phyloP scores from a whole-genome alignment of 106 monocot species.

The Phalaenopsis equestris region DNA sequence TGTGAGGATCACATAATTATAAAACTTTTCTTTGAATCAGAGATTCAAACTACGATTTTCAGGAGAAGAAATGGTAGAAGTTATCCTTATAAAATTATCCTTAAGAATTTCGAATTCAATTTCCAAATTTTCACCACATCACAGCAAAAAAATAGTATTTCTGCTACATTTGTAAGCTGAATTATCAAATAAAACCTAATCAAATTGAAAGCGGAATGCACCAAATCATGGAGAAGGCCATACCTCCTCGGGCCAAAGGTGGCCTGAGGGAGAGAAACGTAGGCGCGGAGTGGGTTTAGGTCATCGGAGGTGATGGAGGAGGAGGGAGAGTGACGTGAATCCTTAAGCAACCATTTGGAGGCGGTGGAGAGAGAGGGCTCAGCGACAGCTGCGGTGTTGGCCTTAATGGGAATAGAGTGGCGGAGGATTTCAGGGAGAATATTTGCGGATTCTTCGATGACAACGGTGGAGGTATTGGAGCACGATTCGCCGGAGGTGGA shows the following conservation, averaged over 20 bases:
- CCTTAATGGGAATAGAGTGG: constrained; percentile 71
- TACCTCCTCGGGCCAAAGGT: constrained; percentile 93
- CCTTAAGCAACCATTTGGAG: constrained; percentile 57
- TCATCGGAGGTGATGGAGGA: constrained; percentile 13
- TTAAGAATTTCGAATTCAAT: too few species aligned
- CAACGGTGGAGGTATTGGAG: background rate
- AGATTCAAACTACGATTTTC: too few species aligned
- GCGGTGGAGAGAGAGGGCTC: constrained; percentile 35
- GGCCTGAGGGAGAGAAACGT: constrained; percentile 69
- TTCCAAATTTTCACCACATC: too few species aligned
- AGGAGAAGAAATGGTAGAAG: too few species aligned
- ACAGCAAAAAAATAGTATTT: background rate
- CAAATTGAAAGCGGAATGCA: background rate
- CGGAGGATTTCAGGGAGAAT: constrained; percentile 95
- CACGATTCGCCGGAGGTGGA: background rate
- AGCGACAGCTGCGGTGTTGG: background rate
- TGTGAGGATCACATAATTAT: too few species aligned
- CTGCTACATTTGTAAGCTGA: background rate
- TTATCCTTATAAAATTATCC: too few species aligned
- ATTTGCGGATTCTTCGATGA: constrained; percentile 23
- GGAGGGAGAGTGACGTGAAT: background rate
- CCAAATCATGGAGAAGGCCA: background rate
- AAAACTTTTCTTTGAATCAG: too few species aligned
- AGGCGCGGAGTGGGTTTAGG: constrained; percentile 66
- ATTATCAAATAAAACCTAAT: background rate